Conservation (phyloP, 2,329 filamentous ascomycete genomes). For the Orbilia javanica region DNA sequence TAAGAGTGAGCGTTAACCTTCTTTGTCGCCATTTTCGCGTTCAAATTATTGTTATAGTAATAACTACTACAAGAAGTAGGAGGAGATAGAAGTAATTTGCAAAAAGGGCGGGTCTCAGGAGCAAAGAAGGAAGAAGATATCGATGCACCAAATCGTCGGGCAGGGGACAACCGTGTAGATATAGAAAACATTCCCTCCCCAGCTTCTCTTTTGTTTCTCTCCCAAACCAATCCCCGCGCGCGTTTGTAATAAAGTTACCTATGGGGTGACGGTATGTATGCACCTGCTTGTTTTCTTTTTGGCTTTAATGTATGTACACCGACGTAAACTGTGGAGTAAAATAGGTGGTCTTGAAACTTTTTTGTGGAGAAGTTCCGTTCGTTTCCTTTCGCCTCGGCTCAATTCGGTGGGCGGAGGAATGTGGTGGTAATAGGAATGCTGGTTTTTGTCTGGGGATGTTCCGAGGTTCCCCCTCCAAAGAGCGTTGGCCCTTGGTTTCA, state of each 20-base stretch:
- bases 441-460: not conserved
- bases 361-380: slow-evolving; percentile 11
- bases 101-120: not conserved
- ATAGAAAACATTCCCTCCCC: slow-evolving; percentile 13
- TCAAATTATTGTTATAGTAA: not conserved
- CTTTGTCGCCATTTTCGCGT: slow-evolving; percentile 21
- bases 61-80: not conserved
- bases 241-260: not conserved
- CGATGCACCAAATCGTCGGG: slow-evolving; percentile 13
- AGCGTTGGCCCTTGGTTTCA: no score
- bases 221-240: no score
- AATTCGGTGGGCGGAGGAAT: slow-evolving; percentile 19
- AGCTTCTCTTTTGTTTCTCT: not conserved
- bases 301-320: no score
- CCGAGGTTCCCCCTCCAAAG: not conserved
- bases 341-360: no score
- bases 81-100: not conserved
- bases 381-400: slow-evolving; percentile 42
- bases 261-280: no score
- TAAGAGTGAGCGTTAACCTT: slow-evolving; percentile 51
- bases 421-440: no score
- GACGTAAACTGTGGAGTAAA: not conserved
- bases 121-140: not conserved
- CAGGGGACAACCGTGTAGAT: slow-evolving; percentile 12
- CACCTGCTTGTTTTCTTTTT: not conserved